Base-by-base conservation (phyloP, 345 rosid species). In the Eucalyptus curtisii region DNA sequence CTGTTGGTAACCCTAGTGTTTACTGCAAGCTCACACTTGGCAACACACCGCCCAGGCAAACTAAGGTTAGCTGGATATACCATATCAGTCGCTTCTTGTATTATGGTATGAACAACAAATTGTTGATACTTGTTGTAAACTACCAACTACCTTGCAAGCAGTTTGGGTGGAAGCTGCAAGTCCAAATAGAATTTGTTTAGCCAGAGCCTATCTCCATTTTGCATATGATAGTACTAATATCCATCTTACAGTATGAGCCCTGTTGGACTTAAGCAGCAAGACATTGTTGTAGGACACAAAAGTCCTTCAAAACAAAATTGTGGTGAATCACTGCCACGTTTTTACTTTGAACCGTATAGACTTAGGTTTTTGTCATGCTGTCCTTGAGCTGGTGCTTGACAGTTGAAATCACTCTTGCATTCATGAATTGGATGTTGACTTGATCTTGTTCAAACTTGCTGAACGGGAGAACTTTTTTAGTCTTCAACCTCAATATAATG, bases 1-100 rank as follows among this genome's bases (percentile, higher is more conserved):
- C 99, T 2, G 99, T 97, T 11, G 99, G 99, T 87, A 98, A 97
- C 87, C 99, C 99, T 17, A 96, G 99, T n/a, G 99, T 96, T 49
- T 98, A 42, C 87, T 98, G 99, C 91, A 98, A 98, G 92, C 95
- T 98, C 84, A 96, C 99, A 5, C 96, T 98, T 16, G 98, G 99
- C 50, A 98, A 93, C 91, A 95, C 93, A 59, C 97, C 99, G 7
- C 98, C 98, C 6, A 93, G 93, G 92, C 99, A 95, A 92, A 98
- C 99, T 76, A 93, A 95, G 95, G 99, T 95, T 50, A 90, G 45
- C 55, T 53, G 47, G 40, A 86, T 86, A 25, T 52, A 52, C 55
- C 8, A 10, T n/a, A 14, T 89, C 25, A 5, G 25, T 10, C 19
- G 81, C 45, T 61, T 53, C 37, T 45, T 61, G 17, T 84, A 76